Evolutionary conservation across 208 protist species (phyloP).

Genomic region (Histomonas meleagridis): DNA sequence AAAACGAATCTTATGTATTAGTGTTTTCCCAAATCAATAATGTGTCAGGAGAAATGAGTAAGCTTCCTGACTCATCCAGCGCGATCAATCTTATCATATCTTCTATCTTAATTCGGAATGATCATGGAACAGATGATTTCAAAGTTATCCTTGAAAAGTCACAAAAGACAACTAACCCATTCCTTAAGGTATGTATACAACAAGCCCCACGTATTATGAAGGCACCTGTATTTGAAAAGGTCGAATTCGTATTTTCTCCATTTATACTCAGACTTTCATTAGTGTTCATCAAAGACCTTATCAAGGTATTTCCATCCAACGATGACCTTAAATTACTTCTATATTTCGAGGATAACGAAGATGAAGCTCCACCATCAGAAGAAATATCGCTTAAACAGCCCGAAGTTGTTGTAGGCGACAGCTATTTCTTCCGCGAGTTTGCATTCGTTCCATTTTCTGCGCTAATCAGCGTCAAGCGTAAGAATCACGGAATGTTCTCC

Average conservation of each 20-base stretch:
- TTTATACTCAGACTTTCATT: background rate
- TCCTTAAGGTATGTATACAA: background rate
- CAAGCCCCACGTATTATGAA: background rate
- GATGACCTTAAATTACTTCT: background rate
- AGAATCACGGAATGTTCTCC: background rate
- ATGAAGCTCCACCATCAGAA: no score
- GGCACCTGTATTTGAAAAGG: background rate
- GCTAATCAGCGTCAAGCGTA: background rate
- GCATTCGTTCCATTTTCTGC: background rate
- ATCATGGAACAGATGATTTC: background rate
- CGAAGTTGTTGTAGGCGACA: no score
- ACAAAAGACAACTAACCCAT: background rate
- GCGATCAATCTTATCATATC: background rate
- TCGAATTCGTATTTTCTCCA: background rate
- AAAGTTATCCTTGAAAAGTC: background rate
- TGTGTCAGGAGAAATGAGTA: background rate
- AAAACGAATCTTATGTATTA: no score
- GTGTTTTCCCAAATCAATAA: no score
- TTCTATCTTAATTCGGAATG: background rate
- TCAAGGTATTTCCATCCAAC: background rate
- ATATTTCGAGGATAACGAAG: no score
- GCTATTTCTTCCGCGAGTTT: background rate
- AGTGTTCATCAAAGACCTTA: background rate
- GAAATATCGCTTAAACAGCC: no score
- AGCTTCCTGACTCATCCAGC: background rate